A percentile compares a stretch with the other conserved stretches of the same genome.
These are phyloP conservation scores for Fusarium sp. DNA, from an alignment of 2,329 filamentous ascomycete genomes.

Conservation along the genomic window DNA sequence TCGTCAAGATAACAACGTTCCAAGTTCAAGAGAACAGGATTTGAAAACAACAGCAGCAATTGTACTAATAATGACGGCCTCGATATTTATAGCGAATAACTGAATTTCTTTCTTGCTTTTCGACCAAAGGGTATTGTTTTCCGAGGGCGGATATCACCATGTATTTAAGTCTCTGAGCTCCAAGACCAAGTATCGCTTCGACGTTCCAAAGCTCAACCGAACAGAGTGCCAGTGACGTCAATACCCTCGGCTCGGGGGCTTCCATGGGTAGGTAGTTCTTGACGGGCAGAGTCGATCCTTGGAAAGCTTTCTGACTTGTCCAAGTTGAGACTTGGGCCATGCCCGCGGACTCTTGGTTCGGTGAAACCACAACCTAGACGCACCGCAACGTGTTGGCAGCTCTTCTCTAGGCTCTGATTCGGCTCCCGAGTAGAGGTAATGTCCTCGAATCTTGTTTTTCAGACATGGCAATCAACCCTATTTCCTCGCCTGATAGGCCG, in stretches of 20 bases:
- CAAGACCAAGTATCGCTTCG: background rate
- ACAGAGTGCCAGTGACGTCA: conserved; percentile 31
- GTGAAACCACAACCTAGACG: background rate
- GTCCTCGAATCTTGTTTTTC: conserved; percentile 13
- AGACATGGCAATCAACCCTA: background rate
- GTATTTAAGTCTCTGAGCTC: conserved; percentile 11
- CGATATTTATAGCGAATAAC: conserved; percentile 23
- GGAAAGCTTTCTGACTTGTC: background rate
- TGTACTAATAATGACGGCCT: conserved; percentile 19
- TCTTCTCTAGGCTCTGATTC: background rate
- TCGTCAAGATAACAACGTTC: conserved; percentile 35
- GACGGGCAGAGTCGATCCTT: background rate
- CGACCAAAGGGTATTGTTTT: background rate
- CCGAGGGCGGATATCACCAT: background rate
- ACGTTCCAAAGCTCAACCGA: background rate
- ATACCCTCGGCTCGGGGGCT: background rate
- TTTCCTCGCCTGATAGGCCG: background rate
- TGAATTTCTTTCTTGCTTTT: background rate
- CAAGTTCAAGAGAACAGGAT: conserved; percentile 28
- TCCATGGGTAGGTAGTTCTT: background rate
- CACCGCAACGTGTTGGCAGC: background rate
- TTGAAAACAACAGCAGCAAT: conserved; percentile 20
- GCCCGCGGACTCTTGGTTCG: background rate
- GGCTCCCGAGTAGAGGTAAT: background rate
- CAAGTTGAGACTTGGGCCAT: background rate